Evolutionary conservation across 257 asterid genomes (phyloP), one percentile per base, ranked within the genome.

Genomic region (Salvia splendens): DNA sequence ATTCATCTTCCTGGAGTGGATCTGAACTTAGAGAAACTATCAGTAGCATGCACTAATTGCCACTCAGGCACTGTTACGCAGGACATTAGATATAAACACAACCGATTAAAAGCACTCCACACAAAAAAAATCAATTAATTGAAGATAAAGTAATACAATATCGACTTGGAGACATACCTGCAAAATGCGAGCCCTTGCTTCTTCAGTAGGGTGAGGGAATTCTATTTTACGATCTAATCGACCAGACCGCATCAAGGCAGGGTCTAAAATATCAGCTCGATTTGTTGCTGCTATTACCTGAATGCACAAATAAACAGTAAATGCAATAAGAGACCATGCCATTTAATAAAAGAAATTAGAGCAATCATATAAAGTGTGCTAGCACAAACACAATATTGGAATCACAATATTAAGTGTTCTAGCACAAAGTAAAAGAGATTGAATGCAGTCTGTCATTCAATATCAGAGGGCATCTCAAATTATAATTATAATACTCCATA

Each of bases 231-330:
- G 98, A 85, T 93, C 98, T 79, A 93, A 80, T 49, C 97, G 86
- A 68, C 98, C 98, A 67, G 98, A 87, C 8, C 97, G 79, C 96
- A 93, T 83, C 33, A 93, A 78, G 40, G 98, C 97, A 73, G 98
- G 98, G 81, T 93, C 98, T 63, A 93, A 78, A 68, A 93, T 86
- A 81, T 93, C 98, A 50, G 96, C 97, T 75, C 98, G 79, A 72
- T 93, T 93, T 11, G 98, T 93, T 35, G 98, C 98, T 48, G 97
- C 98, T 73, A 93, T 93, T 42, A 93, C 95, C 98, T 89, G 81
- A 66, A 69, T 62, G 73, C n/a, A 28, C 53, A 41, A 30, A 71
- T 12, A 3, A 54, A 61, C 11, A 10, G 24, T 12, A 45, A 20
- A 49, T 42, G 47, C 64, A 2, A 43, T 43, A 68, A 9, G 53